Conservation (phyloP, 352 stramenopile genomes). For the Phytopythium montanum region DNA sequence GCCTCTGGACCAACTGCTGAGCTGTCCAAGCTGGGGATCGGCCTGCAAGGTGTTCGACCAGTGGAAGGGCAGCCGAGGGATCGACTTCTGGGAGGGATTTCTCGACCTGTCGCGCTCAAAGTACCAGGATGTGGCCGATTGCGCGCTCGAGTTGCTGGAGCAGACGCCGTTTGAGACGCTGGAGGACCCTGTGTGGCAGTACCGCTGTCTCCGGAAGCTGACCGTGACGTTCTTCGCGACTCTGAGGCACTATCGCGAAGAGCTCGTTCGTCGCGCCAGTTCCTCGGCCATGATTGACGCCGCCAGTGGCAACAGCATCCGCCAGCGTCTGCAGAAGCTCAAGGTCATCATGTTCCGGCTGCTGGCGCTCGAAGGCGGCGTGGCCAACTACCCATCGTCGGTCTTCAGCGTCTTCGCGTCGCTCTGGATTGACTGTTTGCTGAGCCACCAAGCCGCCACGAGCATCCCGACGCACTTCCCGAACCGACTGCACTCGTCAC, state of each 20-base stretch:
- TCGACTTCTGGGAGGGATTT: constrained; percentile 61
- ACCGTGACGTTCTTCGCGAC: constrained; percentile 50
- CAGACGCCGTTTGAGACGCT: constrained; percentile 59
- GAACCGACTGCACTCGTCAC: constrained; percentile 28
- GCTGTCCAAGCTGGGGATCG: constrained; percentile 24
- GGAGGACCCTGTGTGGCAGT: constrained; percentile 73
- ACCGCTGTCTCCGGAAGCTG: constrained; percentile 62
- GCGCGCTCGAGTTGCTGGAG: constrained; percentile 46
- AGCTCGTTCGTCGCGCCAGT: constrained; percentile 25
- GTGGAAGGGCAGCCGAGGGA: constrained; percentile 46
- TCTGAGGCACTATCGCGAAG: constrained; percentile 41
- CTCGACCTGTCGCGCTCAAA: constrained; percentile 47
- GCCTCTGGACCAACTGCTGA: constrained; percentile 29
- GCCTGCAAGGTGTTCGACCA: constrained; percentile 33
- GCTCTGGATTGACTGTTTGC: constrained; percentile 63
- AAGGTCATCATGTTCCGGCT: constrained; percentile 52
- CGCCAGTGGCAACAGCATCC: background rate
- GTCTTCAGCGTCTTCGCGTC: constrained; percentile 64
- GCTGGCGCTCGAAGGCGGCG: constrained; percentile 44
- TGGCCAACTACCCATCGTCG: constrained; percentile 64
- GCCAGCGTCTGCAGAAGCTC: constrained; percentile 33
- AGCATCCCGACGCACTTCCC: constrained; percentile 77
- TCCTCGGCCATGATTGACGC: constrained; percentile 8
- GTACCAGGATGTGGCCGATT: constrained; percentile 31
- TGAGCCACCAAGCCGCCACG: constrained; percentile 53